Percentiles rank a stretch among this genome's conserved stretches.
phyloP scores from a whole-genome alignment of 2,329 filamentous ascomycete species.

The Xylaria sp. region DNA sequence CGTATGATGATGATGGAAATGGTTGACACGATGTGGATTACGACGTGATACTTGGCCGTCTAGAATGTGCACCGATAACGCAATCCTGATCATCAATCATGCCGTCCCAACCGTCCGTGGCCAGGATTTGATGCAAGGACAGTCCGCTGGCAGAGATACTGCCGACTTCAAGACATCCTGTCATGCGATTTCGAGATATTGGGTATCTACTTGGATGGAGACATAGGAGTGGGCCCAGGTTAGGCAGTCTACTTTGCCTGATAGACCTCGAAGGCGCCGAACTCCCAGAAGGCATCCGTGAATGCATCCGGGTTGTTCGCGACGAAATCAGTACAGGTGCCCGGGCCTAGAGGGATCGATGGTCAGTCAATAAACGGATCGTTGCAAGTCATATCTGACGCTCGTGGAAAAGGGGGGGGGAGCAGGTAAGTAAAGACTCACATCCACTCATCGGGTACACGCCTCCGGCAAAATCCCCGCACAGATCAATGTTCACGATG shows the following conservation, averaged over 20 bases:
- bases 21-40: no score
- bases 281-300: constrained; percentile 59
- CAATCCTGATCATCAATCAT: no score
- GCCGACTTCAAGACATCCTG: no score
- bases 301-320: constrained; percentile 52
- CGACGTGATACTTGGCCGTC: no score
- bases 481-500: constrained; percentile 61
- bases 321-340: constrained; percentile 53
- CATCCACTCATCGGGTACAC: constrained; percentile 44
- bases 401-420: not conserved
- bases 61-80: no score
- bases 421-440: constrained; percentile 20
- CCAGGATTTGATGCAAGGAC: no score
- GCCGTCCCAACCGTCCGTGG: no score
- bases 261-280: constrained; percentile 57
- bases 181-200: no score
- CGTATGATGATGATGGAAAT: no score
- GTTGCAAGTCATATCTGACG: not conserved
- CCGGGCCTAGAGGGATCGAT: constrained; percentile 38
- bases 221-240: no score
- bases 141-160: no score
- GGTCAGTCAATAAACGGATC: constrained; percentile 13
- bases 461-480: constrained; percentile 50
- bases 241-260: constrained; percentile 25
- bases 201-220: no score